phyloP scores from a whole-genome alignment of 2,329 filamentous ascomycete genomes.

The Phoma sp. region DNA sequence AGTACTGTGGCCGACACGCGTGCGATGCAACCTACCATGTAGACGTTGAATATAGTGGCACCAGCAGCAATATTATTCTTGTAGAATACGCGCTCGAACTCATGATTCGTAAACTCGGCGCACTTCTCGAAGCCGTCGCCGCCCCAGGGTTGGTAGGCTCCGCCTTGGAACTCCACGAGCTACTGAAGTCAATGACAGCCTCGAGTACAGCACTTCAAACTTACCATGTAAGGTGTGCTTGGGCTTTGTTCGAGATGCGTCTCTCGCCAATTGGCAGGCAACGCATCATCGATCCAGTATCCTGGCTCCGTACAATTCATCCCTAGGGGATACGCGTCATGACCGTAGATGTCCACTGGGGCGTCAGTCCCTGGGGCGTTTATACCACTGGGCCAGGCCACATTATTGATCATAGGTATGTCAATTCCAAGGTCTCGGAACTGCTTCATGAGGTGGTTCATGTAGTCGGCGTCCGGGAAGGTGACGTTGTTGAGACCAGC shows the following conservation, averaged over 20 bases:
- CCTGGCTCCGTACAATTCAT: conserved; percentile 66
- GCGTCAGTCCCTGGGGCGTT: conserved; percentile 66
- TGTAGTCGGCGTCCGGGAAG: conserved; percentile 70
- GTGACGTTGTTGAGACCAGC: conserved; percentile 54
- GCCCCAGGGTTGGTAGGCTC: conserved; percentile 75
- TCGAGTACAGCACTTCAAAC: neutral
- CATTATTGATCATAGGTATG: conserved; percentile 76
- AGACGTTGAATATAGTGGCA: conserved; percentile 70
- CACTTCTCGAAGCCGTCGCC: conserved; percentile 72
- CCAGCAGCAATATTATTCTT: conserved; percentile 73
- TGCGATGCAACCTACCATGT: conserved; percentile 60
- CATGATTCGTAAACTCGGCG: conserved; percentile 67
- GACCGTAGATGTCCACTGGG: conserved; percentile 67
- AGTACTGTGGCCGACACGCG: neutral
- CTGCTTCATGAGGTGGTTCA: conserved; percentile 72
- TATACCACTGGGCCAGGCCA: conserved; percentile 63
- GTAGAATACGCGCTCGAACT: conserved; percentile 77
- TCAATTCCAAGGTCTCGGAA: conserved; percentile 70
- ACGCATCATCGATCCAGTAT: conserved; percentile 61
- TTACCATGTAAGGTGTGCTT: conserved; percentile 63
- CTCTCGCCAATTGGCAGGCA: conserved; percentile 62
- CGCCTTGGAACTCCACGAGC: conserved; percentile 68
- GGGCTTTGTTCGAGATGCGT: conserved; percentile 66
- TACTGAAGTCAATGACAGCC: neutral
- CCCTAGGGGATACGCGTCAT: conserved; percentile 67